Conservation (phyloP, 2,329 filamentous ascomycete genomes). For the Colletotrichum cuscutae region DNA sequence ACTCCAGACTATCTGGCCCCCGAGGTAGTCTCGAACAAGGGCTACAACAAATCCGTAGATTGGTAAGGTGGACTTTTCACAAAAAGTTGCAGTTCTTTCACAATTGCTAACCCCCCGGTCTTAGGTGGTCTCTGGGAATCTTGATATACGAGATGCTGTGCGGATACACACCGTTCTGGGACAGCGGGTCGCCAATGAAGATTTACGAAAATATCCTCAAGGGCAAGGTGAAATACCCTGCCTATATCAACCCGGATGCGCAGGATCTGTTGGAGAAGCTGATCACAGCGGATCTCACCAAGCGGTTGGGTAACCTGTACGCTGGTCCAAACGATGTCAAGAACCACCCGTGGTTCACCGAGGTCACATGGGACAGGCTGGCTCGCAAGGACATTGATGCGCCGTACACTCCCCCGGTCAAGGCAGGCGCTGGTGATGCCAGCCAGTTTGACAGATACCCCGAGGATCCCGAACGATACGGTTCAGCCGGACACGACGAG, state of each 20-base stretch:
- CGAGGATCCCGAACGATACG: constrained; percentile 95
- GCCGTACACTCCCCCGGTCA: constrained; percentile 95
- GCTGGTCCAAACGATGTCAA: constrained; percentile 93
- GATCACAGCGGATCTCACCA: constrained; percentile 94
- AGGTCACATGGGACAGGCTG: constrained; percentile 97
- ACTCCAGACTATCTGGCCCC: constrained; percentile 98
- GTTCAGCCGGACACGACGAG: constrained; percentile 82
- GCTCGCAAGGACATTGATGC: constrained; percentile 97
- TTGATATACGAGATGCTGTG: constrained; percentile 99
- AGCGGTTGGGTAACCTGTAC: constrained; percentile 93
- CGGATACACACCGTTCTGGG: constrained; percentile 99
- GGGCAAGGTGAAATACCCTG: constrained; percentile 94
- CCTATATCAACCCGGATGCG: constrained; percentile 93
- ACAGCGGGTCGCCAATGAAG: constrained; percentile 96
- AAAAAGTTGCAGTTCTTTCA: neutral
- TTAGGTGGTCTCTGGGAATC: constrained; percentile 97
- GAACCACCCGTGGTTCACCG: constrained; percentile 94
- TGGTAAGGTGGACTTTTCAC: constrained; percentile 73
- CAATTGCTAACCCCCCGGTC: constrained; percentile 27
- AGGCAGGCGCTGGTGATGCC: constrained; percentile 92
- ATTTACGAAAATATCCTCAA: constrained; percentile 99
- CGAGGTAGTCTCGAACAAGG: constrained; percentile 98
- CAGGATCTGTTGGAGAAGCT: constrained; percentile 92
- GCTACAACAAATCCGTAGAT: constrained; percentile 99
- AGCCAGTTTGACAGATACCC: constrained; percentile 99